These are phyloP conservation scores for Claviceps lovelessii DNA, from an alignment of 2,329 filamentous ascomycete genomes.

Conservation along the genomic window DNA sequence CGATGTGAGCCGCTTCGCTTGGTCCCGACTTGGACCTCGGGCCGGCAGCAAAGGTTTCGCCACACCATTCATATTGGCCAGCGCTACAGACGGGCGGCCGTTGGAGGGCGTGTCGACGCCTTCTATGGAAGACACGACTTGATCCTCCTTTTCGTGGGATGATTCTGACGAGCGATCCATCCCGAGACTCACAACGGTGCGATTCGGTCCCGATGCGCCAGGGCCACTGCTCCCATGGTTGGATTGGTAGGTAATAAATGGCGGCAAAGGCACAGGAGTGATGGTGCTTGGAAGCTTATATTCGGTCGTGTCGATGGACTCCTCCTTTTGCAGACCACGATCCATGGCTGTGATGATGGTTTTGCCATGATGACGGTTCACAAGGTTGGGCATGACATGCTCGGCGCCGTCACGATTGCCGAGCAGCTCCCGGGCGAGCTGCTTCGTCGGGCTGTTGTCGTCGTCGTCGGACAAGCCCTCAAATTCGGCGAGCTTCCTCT, in stretches of 20 bases:
- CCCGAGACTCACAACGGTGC: background rate
- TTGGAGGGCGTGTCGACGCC: background rate
- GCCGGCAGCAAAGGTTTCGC: background rate
- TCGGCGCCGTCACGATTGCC: slow-evolving; percentile 2
- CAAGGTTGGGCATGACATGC: background rate
- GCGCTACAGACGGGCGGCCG: background rate
- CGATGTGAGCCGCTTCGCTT: background rate
- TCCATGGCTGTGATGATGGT: background rate
- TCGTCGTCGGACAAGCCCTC: slow-evolving; percentile 18
- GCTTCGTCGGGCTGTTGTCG: slow-evolving; percentile 15
- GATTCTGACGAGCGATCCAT: background rate
- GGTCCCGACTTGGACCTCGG: background rate
- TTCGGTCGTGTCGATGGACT: no score
- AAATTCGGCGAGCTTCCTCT: slow-evolving; percentile 17
- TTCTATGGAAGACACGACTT: slow-evolving; percentile 1
- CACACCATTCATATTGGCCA: background rate
- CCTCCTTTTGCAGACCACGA: background rate
- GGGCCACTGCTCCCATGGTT: background rate
- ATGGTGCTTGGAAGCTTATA: background rate
- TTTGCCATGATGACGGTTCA: background rate
- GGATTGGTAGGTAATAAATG: background rate
- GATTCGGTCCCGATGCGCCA: background rate
- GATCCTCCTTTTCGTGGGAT: background rate
- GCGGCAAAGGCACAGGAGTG: slow-evolving; percentile 5
- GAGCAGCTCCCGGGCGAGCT: slow-evolving; percentile 13